These are phyloP conservation scores for Talaromyces sp. DNA, from an alignment of 2,329 filamentous ascomycete species.

Conservation along the genomic window DNA sequence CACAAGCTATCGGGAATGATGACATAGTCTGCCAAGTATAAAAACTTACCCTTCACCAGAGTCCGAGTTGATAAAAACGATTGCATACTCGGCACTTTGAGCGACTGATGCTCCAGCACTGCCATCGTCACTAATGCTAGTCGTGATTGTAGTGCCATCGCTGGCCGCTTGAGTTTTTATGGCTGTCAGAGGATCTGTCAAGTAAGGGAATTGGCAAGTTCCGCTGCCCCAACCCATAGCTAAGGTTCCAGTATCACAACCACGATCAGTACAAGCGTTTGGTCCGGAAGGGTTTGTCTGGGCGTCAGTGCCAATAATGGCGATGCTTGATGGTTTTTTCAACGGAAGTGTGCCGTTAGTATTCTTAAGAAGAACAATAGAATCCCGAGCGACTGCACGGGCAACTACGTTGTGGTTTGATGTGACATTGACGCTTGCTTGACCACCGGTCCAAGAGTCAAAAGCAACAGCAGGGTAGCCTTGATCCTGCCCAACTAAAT, in stretches of 20 bases:
- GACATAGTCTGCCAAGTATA: slow-evolving; percentile 42
- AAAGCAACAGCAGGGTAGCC: slow-evolving; percentile 50
- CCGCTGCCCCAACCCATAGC: slow-evolving; percentile 88
- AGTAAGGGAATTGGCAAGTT: slow-evolving; percentile 69
- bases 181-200: slow-evolving; percentile 8
- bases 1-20: slow-evolving; percentile 41
- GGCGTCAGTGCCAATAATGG: slow-evolving; percentile 74
- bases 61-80: slow-evolving; percentile 28
- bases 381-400: slow-evolving; percentile 68
- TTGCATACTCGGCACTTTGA: not conserved
- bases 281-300: slow-evolving; percentile 63
- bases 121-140: slow-evolving; percentile 38
- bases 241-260: slow-evolving; percentile 81
- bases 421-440: slow-evolving; percentile 60
- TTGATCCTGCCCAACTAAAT: slow-evolving; percentile 69
- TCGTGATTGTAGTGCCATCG: slow-evolving; percentile 26
- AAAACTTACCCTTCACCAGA: slow-evolving; percentile 57
- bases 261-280: slow-evolving; percentile 73
- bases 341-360: slow-evolving; percentile 48
- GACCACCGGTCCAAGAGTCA: slow-evolving; percentile 40
- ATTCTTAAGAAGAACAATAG: slow-evolving; percentile 68
- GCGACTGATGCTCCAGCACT: not conserved
- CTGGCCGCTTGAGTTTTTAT: slow-evolving; percentile 18
- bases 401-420: slow-evolving; percentile 65
- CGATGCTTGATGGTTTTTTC: slow-evolving; percentile 53